A percentile compares a stretch with the other conserved stretches of the same genome.
Evolutionary conservation across 192 early-diverging fungal genomes (phyloP).

Genomic region (Backusella australiensis): DNA sequence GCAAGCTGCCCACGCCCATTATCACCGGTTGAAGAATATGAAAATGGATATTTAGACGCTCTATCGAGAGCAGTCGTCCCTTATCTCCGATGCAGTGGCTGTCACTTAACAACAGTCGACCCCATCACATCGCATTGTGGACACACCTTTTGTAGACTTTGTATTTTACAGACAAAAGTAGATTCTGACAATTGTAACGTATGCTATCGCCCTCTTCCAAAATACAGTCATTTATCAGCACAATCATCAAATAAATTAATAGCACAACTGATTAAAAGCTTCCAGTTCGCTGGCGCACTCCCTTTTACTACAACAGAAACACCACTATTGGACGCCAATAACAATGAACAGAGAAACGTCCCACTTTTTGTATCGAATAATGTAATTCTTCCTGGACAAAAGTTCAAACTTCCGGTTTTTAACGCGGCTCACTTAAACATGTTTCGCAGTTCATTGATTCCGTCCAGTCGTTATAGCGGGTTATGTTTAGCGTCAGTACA

Average conservation of each 20-base stretch:
- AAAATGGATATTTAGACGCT: not conserved
- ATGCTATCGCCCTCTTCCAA: slow-evolving; percentile 21
- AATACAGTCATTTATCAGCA: slow-evolving; percentile 8
- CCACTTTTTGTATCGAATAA: slow-evolving; percentile 11
- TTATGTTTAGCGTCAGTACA: slow-evolving; percentile 18
- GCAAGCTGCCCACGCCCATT: slow-evolving; percentile 2
- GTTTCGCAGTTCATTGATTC: slow-evolving; percentile 7
- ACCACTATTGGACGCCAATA: not conserved
- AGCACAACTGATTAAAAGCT: not conserved
- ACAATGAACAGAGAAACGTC: not conserved
- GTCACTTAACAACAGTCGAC: not conserved
- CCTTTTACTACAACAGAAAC: not conserved
- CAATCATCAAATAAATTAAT: slow-evolving; percentile 13
- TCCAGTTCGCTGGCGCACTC: slow-evolving; percentile 2
- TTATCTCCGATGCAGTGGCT: not conserved
- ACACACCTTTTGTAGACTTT: slow-evolving; percentile 24
- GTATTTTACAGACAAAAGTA: slow-evolving; percentile 12
- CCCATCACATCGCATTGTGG: slow-evolving; percentile 18
- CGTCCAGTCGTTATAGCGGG: slow-evolving; percentile 14
- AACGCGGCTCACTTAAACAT: not conserved
- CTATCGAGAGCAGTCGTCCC: not conserved
- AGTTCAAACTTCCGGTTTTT: slow-evolving; percentile 7
- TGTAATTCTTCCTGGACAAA: slow-evolving; percentile 14
- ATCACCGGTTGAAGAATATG: not conserved
- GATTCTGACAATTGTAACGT: slow-evolving; percentile 9